Base-by-base conservation (phyloP, 2,329 filamentous ascomycete genomes). In the Trichophyton equinum region DNA sequence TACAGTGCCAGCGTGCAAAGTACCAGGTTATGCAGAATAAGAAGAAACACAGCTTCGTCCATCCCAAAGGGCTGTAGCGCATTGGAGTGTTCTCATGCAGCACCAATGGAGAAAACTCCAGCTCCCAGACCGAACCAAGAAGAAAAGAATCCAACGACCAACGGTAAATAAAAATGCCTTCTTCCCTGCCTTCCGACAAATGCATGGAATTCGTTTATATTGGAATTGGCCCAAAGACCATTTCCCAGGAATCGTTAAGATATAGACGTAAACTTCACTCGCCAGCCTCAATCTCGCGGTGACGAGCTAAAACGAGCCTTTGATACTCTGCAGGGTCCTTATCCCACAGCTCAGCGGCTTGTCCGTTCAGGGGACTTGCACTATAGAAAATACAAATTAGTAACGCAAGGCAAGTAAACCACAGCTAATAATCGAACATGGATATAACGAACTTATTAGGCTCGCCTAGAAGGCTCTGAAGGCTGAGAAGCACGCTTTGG, bases 341-440 rank as follows among this genome's bases (percentile, higher is more conserved):
- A 73, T 96, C 92, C 91, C 94, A 99, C 47, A 99, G 81, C 73
- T 96, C 89, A 15, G 95, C 94, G 33, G 94, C 94, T 75, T 99
- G 91, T 62, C 91, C 95, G 69, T 99, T 99, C 65, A 99, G 79
- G 1, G 94, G 94, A 66, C 90, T 96, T 62, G 94, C 85, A 74
- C 92, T 97, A 44, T 42, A 64, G 49, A 7, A 25, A 7, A 42
- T 18, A 22, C 40, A 59, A 30, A 73, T 96, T 89, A n/a, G 95
- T 95, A 33, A 95, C 33, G 94, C 94, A 75, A 97, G 91, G 62
- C 91, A 95, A 69, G 99, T 99, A 65, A 99, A 79, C 2, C 94
- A 94, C 66, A 74, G 92, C 97, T 18, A 55, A 65, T 62, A 55
- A 20, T 25, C 2, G 2, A 56, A 59, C 38, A 36, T 13, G 27